Conservation (phyloP, 2,329 filamentous ascomycete species). For the Microsporum audouinii region DNA sequence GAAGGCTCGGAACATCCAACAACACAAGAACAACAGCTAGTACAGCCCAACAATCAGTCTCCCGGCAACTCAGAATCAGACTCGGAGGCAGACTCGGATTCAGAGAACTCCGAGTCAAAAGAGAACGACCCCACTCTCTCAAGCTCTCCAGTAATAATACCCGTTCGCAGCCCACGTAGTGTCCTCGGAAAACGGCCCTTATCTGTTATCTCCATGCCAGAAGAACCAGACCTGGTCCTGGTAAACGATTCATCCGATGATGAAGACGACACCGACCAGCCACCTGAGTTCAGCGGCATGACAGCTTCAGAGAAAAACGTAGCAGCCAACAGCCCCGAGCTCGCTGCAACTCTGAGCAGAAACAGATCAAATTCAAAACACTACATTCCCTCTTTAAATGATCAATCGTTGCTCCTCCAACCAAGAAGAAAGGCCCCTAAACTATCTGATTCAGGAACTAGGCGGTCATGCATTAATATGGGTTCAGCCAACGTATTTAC, state of each 20-base stretch:
- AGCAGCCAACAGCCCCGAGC: conserved; percentile 23
- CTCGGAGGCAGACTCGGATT: conserved; percentile 25
- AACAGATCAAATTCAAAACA: conserved; percentile 5
- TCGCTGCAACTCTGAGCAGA: not conserved
- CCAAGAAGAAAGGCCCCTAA: conserved; percentile 9
- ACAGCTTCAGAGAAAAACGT: conserved; percentile 34
- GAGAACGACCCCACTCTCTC: conserved; percentile 40
- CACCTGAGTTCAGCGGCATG: conserved; percentile 15
- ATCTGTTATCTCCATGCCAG: conserved; percentile 29
- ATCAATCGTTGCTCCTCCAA: not conserved
- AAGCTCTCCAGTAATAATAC: conserved; percentile 25
- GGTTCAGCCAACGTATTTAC: not conserved
- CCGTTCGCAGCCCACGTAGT: conserved; percentile 28
- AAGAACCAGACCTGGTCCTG: conserved; percentile 26
- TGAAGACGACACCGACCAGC: conserved; percentile 11
- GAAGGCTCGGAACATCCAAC: not conserved
- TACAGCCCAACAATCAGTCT: conserved; percentile 4
- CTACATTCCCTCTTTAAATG: not conserved
- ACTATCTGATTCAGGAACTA: conserved; percentile 1
- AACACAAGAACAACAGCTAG: conserved; percentile 6
- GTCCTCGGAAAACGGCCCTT: conserved; percentile 34
- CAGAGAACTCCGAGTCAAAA: conserved; percentile 30
- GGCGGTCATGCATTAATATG: not conserved
- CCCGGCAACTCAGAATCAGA: conserved; percentile 19
- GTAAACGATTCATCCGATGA: conserved; percentile 22